phyloP scores from a whole-genome alignment of 1,284 basidiomycete species.

The Trichosporon sp. region DNA sequence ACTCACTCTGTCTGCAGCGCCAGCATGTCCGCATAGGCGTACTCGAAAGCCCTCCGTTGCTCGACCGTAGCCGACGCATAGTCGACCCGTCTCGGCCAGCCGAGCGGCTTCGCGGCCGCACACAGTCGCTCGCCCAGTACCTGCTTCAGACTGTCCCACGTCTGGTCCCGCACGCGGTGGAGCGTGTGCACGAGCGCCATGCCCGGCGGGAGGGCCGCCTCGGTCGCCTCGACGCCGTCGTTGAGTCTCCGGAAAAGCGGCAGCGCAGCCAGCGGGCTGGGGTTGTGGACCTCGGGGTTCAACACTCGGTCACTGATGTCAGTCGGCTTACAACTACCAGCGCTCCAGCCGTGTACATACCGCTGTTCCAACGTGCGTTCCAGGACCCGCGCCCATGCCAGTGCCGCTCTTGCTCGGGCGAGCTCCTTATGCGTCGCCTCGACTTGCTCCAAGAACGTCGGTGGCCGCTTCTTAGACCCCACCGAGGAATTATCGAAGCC shows the following conservation, averaged over 20 bases:
- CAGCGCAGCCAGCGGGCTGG: conserved; percentile 49
- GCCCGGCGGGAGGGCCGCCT: conserved; percentile 44
- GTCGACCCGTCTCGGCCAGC: conserved; percentile 71
- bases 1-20: conserved; percentile 62
- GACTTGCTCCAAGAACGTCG: conserved; percentile 52
- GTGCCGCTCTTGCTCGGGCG: conserved; percentile 66
- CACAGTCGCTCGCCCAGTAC: conserved; percentile 59
- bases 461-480: neutral
- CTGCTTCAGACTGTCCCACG: conserved; percentile 68
- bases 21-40: conserved; percentile 67
- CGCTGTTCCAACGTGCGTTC: conserved; percentile 66
- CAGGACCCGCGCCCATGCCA: conserved; percentile 67
- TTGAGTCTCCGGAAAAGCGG: conserved; percentile 60
- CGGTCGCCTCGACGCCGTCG: conserved; percentile 55
- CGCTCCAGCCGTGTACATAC: conserved; percentile 48
- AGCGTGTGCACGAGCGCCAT: conserved; percentile 52
- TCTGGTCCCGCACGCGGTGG: conserved; percentile 57
- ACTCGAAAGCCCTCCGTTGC: conserved; percentile 62
- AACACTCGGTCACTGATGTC: conserved; percentile 35
- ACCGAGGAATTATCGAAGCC: neutral
- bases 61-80: conserved; percentile 54
- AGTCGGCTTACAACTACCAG: too few species aligned
- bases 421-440: conserved; percentile 69
- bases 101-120: conserved; percentile 61
- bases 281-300: conserved; percentile 44